These are phyloP conservation scores for Neltuma alba DNA, from an alignment of 306 rosid species.

Conservation along the genomic window DNA sequence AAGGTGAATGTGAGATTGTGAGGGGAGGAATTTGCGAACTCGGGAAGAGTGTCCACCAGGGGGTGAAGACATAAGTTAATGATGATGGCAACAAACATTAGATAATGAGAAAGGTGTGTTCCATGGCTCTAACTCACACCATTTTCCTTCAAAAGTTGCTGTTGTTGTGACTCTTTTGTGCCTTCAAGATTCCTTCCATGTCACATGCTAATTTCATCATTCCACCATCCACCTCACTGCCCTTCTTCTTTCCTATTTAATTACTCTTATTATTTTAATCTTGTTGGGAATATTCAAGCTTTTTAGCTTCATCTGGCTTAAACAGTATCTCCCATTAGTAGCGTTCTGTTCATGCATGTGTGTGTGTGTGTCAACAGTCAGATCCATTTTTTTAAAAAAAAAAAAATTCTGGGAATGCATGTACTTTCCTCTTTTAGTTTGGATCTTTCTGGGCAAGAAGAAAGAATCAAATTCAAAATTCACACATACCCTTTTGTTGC, in stretches of 20 bases:
- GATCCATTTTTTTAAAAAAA: background rate
- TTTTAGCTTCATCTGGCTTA: background rate
- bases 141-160: background rate
- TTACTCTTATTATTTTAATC: background rate
- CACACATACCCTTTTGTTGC: background rate
- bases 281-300: constrained; percentile 22
- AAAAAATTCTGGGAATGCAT: background rate
- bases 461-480: background rate
- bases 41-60: background rate
- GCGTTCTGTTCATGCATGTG: background rate
- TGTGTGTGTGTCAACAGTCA: background rate
- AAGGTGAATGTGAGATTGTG: background rate
- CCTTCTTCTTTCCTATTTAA: background rate
- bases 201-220: constrained; percentile 27
- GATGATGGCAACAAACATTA: background rate
- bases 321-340: background rate
- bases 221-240: background rate
- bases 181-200: constrained; percentile 20
- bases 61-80: background rate
- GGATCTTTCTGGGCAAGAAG: background rate
- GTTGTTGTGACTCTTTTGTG: constrained; percentile 1
- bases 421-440: background rate
- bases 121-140: background rate
- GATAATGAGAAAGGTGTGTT: background rate
- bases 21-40: background rate